Base-by-base conservation (phyloP, 176 grass and related monocot species). In the Phyllostachys edulis region DNA sequence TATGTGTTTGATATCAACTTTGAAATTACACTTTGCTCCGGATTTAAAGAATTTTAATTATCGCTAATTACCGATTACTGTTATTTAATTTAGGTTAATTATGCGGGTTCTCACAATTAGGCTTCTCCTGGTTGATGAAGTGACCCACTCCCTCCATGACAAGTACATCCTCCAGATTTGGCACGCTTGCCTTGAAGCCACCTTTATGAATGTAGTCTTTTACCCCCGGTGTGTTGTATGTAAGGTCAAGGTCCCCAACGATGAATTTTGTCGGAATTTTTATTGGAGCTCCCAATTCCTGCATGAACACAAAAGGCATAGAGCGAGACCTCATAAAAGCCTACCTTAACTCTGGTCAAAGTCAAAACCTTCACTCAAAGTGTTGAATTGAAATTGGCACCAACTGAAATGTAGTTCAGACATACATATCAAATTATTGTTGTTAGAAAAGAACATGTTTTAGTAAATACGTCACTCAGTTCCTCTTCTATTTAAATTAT, bases 91-190 rank as follows among this genome's bases (percentile, higher is more conserved):
- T n/a, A n/a, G n/a, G n/a, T n/a, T n/a, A n/a, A n/a, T n/a, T n/a
- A n/a, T n/a, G n/a, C n/a, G n/a, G n/a, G n/a, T n/a, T n/a, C n/a
- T n/a, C n/a, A n/a, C n/a, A n/a, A 54, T 86, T 15, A 51, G 91
- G 81, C 73, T 85, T 97, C 87, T 97, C 94, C 65, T 93, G 94
- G 69, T 93, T 90, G 64, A 93, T 83, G 78, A 97, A 97, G 57
- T 93, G 94, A 4, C 87, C 38, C 82, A 86, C 94, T 29, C 86
- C 91, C 86, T 93, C 81, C 91, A 97, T 83, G 20, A 93, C 24
- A 40, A 97, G 75, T 10, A 97, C 84, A 11, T 93, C 91, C 63
- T 97, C 89, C 50, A 97, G 89, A 88, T 91, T 90, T 0, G 89
- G 94, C 54, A 97, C 91, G 8, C 54, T 46, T 74, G 71, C 84